Base-by-base conservation (phyloP, 176 grass and related monocot genomes). In the Oryza rufipogon region DNA sequence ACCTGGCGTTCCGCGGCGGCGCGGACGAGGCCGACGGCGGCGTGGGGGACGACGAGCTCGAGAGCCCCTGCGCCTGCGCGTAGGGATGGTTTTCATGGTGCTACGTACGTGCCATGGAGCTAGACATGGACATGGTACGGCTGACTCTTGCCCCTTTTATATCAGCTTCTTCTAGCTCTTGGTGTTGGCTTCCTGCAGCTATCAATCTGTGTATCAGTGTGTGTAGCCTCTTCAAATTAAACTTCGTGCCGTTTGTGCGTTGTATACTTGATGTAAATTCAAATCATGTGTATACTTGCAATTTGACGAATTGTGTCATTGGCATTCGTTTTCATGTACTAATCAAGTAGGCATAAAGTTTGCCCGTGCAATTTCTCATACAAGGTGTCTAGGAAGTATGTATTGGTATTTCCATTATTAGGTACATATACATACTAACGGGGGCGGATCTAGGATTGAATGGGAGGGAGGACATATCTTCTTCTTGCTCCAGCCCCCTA, bases 61-160 rank as follows among this genome's bases (percentile, higher is more conserved):
- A 92, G 14, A 89, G 86, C 78, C 68, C 86, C 11, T 92, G 90
- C 47, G 86, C 86, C 25, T 89, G 86, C 84, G 83, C 90, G 41
- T 92, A 34, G 68, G 19, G 54, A 41, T 41, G 39, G 39, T 39
- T 41, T 41, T 41, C 39, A 58, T 58, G 54, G 54, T 20, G 7
- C 54, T 58, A 20, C 17, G 19, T 58, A 20, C 17, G 19, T 58
- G 54, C 7, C 19, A 17, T 52, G 48, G 48, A 15, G 48, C 48
- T 51, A 51, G 48, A 16, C 13, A 51, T 48, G 47, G 47, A 58
- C 54, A 58, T 0, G 54, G 54, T 58, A 58, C 16, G 51, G 51
- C 15, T 54, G 52, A 56, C 30, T 32, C 17, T 56, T 14, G 17
- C 14, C 14, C 5, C 19, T 56, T 56, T 6, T 32, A 32, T 32